Evolutionary conservation across 306 rosid genomes (phyloP).

Genomic region (Trifolium dubium): DNA sequence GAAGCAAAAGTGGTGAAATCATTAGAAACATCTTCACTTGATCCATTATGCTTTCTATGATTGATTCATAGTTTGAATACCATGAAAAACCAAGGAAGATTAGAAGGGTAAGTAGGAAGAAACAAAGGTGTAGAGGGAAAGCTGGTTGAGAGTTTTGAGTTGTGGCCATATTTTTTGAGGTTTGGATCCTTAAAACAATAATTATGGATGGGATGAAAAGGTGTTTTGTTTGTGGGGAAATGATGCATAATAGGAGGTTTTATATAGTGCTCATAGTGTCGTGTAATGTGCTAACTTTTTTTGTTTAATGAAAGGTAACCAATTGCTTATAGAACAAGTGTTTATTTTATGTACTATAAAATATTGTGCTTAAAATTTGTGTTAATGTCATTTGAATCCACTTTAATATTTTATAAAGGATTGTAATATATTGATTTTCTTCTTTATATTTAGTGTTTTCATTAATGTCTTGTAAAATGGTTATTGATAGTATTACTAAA

Average conservation of each 20-base stretch:
- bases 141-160: slow-evolving; percentile 49
- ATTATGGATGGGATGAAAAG: slow-evolving; percentile 2
- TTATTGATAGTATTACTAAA: too few relatives aligned
- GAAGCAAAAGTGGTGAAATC: slow-evolving; percentile 63
- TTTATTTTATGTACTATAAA: not conserved
- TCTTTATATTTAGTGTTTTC: too few relatives aligned
- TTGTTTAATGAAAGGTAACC: not conserved
- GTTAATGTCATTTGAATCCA: not conserved
- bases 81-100: slow-evolving; percentile 66
- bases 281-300: slow-evolving; percentile 22
- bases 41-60: slow-evolving; percentile 60
- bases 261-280: slow-evolving; percentile 35
- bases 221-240: slow-evolving; percentile 20
- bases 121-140: slow-evolving; percentile 62
- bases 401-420: not conserved
- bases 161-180: slow-evolving; percentile 49
- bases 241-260: slow-evolving; percentile 33
- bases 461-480: too few relatives aligned
- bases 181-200: slow-evolving; percentile 17
- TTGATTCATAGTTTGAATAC: slow-evolving; percentile 67
- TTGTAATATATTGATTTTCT: too few relatives aligned
- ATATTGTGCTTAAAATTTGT: not conserved
- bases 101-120: slow-evolving; percentile 61
- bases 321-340: not conserved
- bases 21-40: slow-evolving; percentile 65